Percentiles rank a stretch among this genome's conserved stretches.
These are phyloP conservation scores for Yarrowia sp. DNA, from an alignment of 805 yeast species.

Conservation along the genomic window DNA sequence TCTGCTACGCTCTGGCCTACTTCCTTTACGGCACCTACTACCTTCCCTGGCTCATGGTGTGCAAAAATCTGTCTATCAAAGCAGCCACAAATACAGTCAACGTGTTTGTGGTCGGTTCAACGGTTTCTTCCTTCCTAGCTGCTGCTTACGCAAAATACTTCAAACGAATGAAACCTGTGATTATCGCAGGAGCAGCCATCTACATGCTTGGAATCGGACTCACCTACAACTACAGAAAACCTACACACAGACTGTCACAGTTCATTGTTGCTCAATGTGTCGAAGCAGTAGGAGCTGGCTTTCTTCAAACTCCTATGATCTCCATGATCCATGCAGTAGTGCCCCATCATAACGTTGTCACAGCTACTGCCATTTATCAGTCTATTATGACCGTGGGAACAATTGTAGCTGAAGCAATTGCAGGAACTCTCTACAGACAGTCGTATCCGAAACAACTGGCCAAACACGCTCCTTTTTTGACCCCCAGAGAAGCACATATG, in stretches of 20 bases:
- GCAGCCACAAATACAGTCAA: constrained; percentile 23
- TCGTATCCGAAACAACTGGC: constrained; percentile 44
- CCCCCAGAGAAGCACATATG: background rate
- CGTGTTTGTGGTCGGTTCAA: constrained; percentile 20
- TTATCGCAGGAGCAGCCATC: constrained; percentile 53
- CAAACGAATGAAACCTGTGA: constrained; percentile 56
- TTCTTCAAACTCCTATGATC: constrained; percentile 63
- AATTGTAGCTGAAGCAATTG: constrained; percentile 58
- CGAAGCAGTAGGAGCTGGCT: constrained; percentile 70
- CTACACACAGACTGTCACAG: constrained; percentile 49
- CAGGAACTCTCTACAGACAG: constrained; percentile 73
- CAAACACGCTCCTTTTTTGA: background rate
- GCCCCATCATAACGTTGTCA: constrained; percentile 63
- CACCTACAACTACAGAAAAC: constrained; percentile 54
- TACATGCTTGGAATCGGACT: constrained; percentile 64
- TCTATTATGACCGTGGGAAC: constrained; percentile 60
- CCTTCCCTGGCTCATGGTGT: constrained; percentile 25
- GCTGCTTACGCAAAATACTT: constrained; percentile 31
- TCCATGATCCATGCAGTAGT: constrained; percentile 57
- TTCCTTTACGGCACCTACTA: constrained; percentile 24
- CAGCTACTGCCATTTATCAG: constrained; percentile 53
- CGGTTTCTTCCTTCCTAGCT: background rate
- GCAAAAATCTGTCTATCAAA: constrained; percentile 20
- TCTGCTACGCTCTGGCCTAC: constrained; percentile 36
- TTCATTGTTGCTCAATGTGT: constrained; percentile 64